Evolutionary conservation across 2,329 filamentous ascomycete species (phyloP).

Genomic region (Sporothrix luriei): DNA sequence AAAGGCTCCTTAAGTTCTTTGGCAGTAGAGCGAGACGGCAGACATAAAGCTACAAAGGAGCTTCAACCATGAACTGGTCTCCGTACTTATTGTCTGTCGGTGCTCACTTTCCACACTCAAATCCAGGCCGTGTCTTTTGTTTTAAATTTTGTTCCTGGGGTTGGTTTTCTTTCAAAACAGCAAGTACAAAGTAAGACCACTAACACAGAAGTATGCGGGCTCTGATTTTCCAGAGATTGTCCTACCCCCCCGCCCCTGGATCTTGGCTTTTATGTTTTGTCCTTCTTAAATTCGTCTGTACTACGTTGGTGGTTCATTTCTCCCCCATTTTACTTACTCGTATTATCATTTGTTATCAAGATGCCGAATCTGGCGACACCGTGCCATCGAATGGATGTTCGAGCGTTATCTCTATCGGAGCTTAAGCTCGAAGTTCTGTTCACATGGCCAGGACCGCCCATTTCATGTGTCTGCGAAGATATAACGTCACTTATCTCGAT

Average conservation of each 20-base stretch:
- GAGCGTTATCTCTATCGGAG: conserved; percentile 3
- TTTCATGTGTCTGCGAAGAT: background rate
- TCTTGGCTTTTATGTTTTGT: conserved; percentile 1
- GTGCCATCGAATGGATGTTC: background rate
- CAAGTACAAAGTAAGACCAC: conserved; percentile 20
- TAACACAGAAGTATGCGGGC: background rate
- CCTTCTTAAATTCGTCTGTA: background rate
- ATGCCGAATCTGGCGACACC: background rate
- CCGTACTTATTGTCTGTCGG: background rate
- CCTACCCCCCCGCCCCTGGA: conserved; percentile 1
- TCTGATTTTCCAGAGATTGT: conserved; percentile 32
- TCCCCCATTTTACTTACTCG: background rate
- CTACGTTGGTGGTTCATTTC: background rate
- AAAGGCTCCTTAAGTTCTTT: background rate
- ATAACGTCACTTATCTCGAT: background rate
- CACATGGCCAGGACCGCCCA: background rate
- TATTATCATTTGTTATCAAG: conserved; percentile 14
- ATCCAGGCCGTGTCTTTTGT: background rate
- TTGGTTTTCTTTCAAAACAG: background rate
- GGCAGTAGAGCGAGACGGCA: conserved; percentile 5
- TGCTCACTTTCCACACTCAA: background rate
- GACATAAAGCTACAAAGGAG: background rate
- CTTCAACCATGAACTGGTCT: too few relatives aligned
- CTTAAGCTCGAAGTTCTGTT: background rate
- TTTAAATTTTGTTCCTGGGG: background rate